Conservation (phyloP, 108 stramenopile species). For the Aurantiochytrium sp. region DNA sequence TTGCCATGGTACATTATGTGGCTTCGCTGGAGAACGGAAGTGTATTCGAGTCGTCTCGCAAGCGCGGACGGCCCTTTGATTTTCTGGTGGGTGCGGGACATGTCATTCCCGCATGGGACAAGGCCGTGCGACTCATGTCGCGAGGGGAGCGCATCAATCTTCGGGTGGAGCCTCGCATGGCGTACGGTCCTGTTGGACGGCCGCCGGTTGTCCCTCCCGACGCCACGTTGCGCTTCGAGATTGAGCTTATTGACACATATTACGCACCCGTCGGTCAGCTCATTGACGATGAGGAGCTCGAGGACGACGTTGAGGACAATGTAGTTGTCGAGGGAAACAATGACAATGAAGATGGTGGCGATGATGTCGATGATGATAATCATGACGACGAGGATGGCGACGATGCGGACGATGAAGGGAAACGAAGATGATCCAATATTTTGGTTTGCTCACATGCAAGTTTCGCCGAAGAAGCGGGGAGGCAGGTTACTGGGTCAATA, state of each 20-base stretch:
- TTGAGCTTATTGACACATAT: slow-evolving; percentile 59
- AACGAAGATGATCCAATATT: too few species aligned
- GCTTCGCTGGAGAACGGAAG: slow-evolving; percentile 26
- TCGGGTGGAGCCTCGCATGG: slow-evolving; percentile 60
- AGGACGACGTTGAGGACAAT: neutral
- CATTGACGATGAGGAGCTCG: neutral
- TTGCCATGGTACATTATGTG: neutral
- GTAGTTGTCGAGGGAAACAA: neutral
- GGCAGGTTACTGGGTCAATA: too few species aligned
- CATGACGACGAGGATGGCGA: too few species aligned
- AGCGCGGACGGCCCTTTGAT: slow-evolving; percentile 40
- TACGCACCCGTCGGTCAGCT: neutral
- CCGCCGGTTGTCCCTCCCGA: slow-evolving; percentile 67
- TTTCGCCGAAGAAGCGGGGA: too few species aligned
- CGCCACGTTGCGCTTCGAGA: slow-evolving; percentile 61
- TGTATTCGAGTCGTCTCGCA: slow-evolving; percentile 33
- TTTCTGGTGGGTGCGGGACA: slow-evolving; percentile 47
- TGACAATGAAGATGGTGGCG: neutral
- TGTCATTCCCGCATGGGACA: slow-evolving; percentile 44
- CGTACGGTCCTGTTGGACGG: slow-evolving; percentile 64
- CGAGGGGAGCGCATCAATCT: slow-evolving; percentile 52
- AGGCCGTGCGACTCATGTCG: slow-evolving; percentile 49
- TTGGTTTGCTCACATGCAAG: too few species aligned
- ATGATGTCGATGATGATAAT: neutral
- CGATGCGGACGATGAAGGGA: too few species aligned